Conservation (phyloP, 768 basidiomycete species). For the Guyanaporus albipodus region DNA sequence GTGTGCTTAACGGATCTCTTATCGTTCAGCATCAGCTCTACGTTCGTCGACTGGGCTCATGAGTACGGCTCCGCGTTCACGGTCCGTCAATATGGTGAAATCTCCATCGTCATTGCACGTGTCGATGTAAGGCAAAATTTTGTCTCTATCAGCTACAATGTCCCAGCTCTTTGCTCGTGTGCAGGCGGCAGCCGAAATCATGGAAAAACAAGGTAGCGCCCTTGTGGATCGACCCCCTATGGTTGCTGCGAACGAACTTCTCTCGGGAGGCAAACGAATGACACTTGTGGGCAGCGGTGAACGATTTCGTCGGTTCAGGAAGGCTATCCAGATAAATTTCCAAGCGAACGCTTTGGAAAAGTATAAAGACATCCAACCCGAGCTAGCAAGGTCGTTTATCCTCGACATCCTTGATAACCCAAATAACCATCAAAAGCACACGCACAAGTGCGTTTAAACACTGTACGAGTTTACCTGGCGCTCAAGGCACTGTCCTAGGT, state of each 20-base stretch:
- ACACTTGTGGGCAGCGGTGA: slow-evolving; percentile 50
- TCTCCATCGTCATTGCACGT: slow-evolving; percentile 20
- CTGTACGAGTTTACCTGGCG: too few relatives aligned
- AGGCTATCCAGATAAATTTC: slow-evolving; percentile 50
- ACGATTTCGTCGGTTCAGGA: slow-evolving; percentile 50
- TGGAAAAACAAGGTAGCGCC: slow-evolving; percentile 54
- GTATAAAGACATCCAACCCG: slow-evolving; percentile 43
- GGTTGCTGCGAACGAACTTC: slow-evolving; percentile 50
- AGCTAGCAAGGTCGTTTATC: slow-evolving; percentile 24
- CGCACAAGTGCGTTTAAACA: too few relatives aligned
- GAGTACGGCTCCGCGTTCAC: slow-evolving; percentile 57
- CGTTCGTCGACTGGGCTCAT: slow-evolving; percentile 49
- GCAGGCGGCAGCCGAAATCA: slow-evolving; percentile 52
- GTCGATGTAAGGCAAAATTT: slow-evolving; percentile 13
- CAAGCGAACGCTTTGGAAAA: slow-evolving; percentile 42
- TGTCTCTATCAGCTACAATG: too few relatives aligned
- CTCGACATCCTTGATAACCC: slow-evolving; percentile 32
- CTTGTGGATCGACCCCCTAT: slow-evolving; percentile 47
- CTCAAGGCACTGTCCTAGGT: slow-evolving; percentile 27
- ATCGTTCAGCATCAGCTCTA: slow-evolving; percentile 12
- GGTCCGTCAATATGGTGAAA: slow-evolving; percentile 41
- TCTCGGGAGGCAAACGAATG: slow-evolving; percentile 50
- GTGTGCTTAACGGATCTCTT: not conserved
- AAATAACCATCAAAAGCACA: slow-evolving; percentile 34
- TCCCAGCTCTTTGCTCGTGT: too few relatives aligned